Percentiles rank a stretch among this genome's conserved stretches.
phyloP scores from a whole-genome alignment of 1,284 basidiomycete genomes.

The Salmacisia buchloeana region DNA sequence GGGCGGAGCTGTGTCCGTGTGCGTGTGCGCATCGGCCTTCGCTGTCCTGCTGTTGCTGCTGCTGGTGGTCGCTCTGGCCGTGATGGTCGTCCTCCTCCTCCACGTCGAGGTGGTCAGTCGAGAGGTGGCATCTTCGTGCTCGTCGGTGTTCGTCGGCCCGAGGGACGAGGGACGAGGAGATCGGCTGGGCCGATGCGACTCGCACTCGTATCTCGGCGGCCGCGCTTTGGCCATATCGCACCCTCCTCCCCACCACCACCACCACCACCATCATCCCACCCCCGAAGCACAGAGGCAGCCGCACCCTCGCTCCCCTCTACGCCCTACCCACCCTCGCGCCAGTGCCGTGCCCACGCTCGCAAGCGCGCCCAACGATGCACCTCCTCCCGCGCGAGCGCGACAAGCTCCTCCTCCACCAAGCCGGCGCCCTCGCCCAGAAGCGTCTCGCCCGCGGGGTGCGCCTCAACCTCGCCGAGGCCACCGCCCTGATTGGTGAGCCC shows the following conservation, averaged over 20 bases:
- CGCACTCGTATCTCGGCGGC: too few species aligned
- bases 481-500: conserved; percentile 68
- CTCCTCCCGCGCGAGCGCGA: conserved; percentile 46
- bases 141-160: too few species aligned
- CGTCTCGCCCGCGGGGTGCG: conserved; percentile 82
- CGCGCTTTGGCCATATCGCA: too few species aligned
- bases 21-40: neutral
- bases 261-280: too few species aligned
- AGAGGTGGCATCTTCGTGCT: too few species aligned
- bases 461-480: conserved; percentile 81
- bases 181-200: too few species aligned
- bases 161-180: too few species aligned
- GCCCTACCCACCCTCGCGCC: neutral
- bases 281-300: too few species aligned
- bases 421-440: conserved; percentile 71
- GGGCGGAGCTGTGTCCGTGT: conserved; percentile 22
- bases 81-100: neutral
- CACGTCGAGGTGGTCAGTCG: too few species aligned
- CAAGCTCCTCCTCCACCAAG: conserved; percentile 42
- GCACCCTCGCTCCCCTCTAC: neutral
- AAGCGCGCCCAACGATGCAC: conserved; percentile 28
- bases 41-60: neutral
- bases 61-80: neutral
- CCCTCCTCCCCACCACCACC: too few species aligned
- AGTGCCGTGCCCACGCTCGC: neutral